Base-by-base conservation (phyloP, 1,139 yeast species). In the Yamadazyma taylorii region DNA sequence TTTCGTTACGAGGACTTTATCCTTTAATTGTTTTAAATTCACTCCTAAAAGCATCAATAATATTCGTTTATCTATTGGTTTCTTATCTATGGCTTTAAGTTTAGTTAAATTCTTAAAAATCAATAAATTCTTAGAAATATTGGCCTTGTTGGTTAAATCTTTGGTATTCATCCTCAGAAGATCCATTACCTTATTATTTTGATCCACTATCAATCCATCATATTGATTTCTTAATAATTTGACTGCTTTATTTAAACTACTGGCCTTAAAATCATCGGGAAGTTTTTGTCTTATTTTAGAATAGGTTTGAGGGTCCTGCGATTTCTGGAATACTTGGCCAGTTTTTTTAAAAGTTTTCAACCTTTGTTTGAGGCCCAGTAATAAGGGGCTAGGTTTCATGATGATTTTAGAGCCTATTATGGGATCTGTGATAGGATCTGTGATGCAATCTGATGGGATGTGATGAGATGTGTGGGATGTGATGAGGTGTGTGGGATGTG, bases 11-110 rank as follows among this genome's bases (percentile, higher is more conserved):
- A 74, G 51, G 34, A 63, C 66, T 0, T 85, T 74, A 53, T 84
- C 87, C 35, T 69, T 60, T 17, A 84, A 46, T 51, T 78, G 83
- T 23, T 63, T 65, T 3, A 73, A 78, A 32, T 75, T 74, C 1
- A 79, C 69, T 3, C 90, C 89, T 19, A 84, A 55, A 7, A 81
- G 61, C 1, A 73, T 63, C 45, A 73, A 70, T 32, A 77, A 50
- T 34, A 82, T 55, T 34, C 74, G 58, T 34, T 63, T 60, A 47
- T 79, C 78, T 6, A 61, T 46, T 17, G 56, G 57, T 26, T 49
- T 55, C 13, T 56, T 56, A n/a, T 55, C 50, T 7, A 53, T 36
- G 19, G 49, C 51, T 37, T 57, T 61, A 11, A 65, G 47, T 13
- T 54, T 46, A 38, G 58, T 42, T 24, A 71, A 41, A 32, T 60